Evolutionary conservation across 768 basidiomycete species (phyloP).

Genomic region (Mycena maculata): DNA sequence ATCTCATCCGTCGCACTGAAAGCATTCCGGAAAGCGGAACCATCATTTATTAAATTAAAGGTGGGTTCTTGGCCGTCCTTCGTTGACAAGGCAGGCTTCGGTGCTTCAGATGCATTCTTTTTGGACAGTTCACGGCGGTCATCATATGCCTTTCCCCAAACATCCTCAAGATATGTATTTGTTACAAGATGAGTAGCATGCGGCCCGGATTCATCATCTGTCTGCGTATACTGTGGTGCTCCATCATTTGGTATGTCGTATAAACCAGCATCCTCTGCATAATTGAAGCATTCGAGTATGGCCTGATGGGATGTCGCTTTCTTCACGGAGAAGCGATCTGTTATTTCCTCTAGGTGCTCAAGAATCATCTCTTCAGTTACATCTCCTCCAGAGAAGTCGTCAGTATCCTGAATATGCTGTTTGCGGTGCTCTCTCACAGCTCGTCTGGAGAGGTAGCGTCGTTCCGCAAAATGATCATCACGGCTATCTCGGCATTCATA

Average conservation of each 20-base stretch:
- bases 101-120: constrained; percentile 8
- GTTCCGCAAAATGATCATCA: too few relatives aligned
- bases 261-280: constrained; percentile 19
- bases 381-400: constrained; percentile 21
- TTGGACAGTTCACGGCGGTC: constrained; percentile 27
- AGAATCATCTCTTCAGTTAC: constrained; percentile 30
- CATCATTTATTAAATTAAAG: constrained; percentile 15
- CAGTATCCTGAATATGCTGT: not conserved
- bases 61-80: not conserved
- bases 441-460: constrained; percentile 18
- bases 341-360: constrained; percentile 32
- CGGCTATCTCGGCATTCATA: too few relatives aligned
- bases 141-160: constrained; percentile 33
- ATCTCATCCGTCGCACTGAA: not conserved
- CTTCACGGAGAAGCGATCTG: constrained; percentile 1
- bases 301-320: not conserved
- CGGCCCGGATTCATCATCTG: not conserved
- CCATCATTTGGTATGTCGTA: not conserved
- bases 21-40: constrained; percentile 9
- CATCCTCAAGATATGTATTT: constrained; percentile 18
- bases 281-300: constrained; percentile 20
- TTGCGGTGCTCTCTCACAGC: constrained; percentile 2
- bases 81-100: not conserved
- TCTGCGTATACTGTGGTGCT: not conserved
- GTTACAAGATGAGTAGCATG: not conserved